phyloP scores from a whole-genome alignment of 164 flowering plant genomes.

The Amborella trichopoda region DNA sequence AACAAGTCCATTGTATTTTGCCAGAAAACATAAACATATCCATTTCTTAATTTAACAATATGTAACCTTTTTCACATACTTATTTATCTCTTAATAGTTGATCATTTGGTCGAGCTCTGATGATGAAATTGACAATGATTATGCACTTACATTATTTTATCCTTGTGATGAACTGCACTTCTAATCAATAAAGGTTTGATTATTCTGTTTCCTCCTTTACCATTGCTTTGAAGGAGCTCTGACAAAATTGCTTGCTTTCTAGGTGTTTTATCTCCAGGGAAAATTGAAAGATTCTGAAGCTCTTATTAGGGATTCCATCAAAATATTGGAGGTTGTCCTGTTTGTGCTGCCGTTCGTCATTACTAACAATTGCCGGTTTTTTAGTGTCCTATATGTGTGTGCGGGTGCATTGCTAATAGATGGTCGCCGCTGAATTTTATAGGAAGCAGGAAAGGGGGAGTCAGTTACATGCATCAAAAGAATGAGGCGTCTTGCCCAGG shows the following conservation, averaged over 20 bases:
- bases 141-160: too few species aligned
- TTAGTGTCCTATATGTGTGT: background rate
- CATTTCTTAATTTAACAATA: too few species aligned
- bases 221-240: background rate
- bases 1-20: too few species aligned
- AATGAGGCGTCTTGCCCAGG: conserved; percentile 71
- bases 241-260: background rate
- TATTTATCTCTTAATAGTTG: too few species aligned
- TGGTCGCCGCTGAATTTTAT: conserved; percentile 7
- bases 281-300: conserved; percentile 57
- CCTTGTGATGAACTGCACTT: too few species aligned
- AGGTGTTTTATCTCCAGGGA: conserved; percentile 78
- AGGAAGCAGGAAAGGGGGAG: conserved; percentile 75
- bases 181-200: too few species aligned
- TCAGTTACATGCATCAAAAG: conserved; percentile 50
- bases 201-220: too few species aligned
- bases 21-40: too few species aligned
- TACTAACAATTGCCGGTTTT: background rate
- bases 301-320: conserved; percentile 61
- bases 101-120: too few species aligned
- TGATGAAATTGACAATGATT: too few species aligned
- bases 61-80: too few species aligned
- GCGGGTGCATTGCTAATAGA: too few species aligned
- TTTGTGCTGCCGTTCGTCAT: background rate
- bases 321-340: conserved; percentile 61